Conservation (phyloP, 768 basidiomycete genomes). For the Steccherinum ochraceum region DNA sequence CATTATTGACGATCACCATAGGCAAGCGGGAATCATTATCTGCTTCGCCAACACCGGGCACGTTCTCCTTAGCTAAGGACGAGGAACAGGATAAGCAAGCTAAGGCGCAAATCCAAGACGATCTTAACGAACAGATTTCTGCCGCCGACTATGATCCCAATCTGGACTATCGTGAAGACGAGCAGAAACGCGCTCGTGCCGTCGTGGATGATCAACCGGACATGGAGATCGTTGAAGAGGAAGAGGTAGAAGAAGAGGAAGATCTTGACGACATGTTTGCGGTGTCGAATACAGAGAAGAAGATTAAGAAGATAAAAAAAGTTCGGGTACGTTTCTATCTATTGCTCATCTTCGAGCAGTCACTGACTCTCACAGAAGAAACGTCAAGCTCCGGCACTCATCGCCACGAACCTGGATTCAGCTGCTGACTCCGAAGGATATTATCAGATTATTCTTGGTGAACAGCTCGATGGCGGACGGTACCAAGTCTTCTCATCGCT, state of each 20-base stretch:
- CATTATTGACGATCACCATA: conserved; percentile 15
- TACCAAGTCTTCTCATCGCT: conserved; percentile 93
- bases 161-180: conserved; percentile 79
- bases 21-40: conserved; percentile 51
- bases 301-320: conserved; percentile 51
- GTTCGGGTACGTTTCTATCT: conserved; percentile 36
- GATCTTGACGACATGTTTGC: conserved; percentile 98
- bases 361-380: too few relatives aligned
- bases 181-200: conserved; percentile 58
- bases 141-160: conserved; percentile 92
- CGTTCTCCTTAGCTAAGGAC: conserved; percentile 67
- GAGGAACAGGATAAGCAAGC: conserved; percentile 45
- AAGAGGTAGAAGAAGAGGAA: conserved; percentile 63
- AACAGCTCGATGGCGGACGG: conserved; percentile 84
- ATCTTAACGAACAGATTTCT: conserved; percentile 61
- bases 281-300: conserved; percentile 42
- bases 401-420: conserved; percentile 77
- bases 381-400: conserved; percentile 57
- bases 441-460: conserved; percentile 90
- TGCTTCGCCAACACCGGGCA: conserved; percentile 48
- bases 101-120: conserved; percentile 39
- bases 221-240: conserved; percentile 45
- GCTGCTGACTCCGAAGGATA: conserved; percentile 95
- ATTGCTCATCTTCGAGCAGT: neutral
- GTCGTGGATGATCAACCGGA: conserved; percentile 33